Percentiles rank a stretch among this genome's conserved stretches.
phyloP scores from a whole-genome alignment of 192 early-diverging fungal genomes.

The Coemansia sp. region DNA sequence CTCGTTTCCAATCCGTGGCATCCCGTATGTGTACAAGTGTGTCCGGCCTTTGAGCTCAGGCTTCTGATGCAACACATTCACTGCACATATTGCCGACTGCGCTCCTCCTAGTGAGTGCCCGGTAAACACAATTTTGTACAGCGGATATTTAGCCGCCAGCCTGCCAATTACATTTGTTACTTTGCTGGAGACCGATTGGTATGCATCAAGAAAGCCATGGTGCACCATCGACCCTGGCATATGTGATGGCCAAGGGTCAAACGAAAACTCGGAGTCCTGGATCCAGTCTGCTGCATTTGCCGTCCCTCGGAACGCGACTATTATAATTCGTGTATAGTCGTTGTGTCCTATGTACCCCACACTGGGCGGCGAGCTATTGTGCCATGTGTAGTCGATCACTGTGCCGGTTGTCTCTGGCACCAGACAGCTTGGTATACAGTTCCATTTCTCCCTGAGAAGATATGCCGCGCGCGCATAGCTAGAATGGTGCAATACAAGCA shows the following conservation, averaged over 20 bases:
- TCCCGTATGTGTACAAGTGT: slow-evolving; percentile 51
- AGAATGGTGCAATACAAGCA: background rate
- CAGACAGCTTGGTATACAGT: slow-evolving; percentile 30
- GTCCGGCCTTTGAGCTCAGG: slow-evolving; percentile 32
- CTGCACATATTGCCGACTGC: slow-evolving; percentile 40
- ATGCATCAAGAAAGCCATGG: slow-evolving; percentile 46
- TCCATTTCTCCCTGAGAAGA: slow-evolving; percentile 16
- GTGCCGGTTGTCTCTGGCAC: slow-evolving; percentile 31
- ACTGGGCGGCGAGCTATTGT: slow-evolving; percentile 32
- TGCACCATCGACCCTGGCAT: slow-evolving; percentile 51
- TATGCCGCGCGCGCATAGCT: slow-evolving; percentile 48
- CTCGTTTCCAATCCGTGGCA: slow-evolving; percentile 47
- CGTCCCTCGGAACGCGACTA: slow-evolving; percentile 41
- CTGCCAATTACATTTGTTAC: slow-evolving; percentile 14
- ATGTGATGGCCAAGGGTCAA: slow-evolving; percentile 46
- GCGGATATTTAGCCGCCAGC: slow-evolving; percentile 23
- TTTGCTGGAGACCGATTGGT: slow-evolving; percentile 33
- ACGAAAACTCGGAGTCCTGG: slow-evolving; percentile 45
- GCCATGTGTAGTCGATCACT: slow-evolving; percentile 42
- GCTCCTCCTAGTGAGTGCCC: slow-evolving; percentile 56
- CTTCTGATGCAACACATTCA: slow-evolving; percentile 21
- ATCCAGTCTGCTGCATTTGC: slow-evolving; percentile 41
- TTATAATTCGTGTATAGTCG: slow-evolving; percentile 26
- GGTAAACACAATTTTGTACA: slow-evolving; percentile 50
- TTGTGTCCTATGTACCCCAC: slow-evolving; percentile 45